phyloP scores from a whole-genome alignment of 176 grass and related monocot genomes.

The Oropetium thomaeum region DNA sequence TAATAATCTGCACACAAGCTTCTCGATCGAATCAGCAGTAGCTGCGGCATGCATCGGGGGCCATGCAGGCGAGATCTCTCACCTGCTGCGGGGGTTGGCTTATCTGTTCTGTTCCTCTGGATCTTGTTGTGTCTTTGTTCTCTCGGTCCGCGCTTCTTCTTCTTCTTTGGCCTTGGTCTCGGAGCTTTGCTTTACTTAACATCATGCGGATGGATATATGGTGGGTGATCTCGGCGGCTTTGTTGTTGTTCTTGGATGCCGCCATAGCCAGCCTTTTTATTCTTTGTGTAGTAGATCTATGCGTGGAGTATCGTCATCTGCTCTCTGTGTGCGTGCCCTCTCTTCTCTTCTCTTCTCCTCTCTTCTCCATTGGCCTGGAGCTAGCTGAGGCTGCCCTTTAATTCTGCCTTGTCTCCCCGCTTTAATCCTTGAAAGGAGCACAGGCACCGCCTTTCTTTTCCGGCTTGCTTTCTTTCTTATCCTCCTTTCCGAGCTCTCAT shows the following conservation, averaged over 20 bases:
- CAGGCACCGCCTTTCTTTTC: constrained; percentile 56
- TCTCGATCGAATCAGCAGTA: constrained; percentile 10
- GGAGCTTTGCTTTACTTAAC: constrained; percentile 28
- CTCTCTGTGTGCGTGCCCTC: constrained; percentile 42
- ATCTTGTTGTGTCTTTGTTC: constrained; percentile 38
- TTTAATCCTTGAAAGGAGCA: constrained; percentile 98
- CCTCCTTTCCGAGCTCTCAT: constrained; percentile 39
- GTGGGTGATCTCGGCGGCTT: constrained; percentile 10
- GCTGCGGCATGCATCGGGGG: neutral
- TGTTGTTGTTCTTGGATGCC: constrained; percentile 35
- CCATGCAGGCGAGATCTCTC: constrained; percentile 34
- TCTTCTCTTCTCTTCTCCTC: constrained; percentile 69
- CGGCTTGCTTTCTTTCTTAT: constrained; percentile 55
- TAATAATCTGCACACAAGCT: constrained; percentile 9
- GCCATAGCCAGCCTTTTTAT: constrained; percentile 55
- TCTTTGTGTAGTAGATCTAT: constrained; percentile 58
- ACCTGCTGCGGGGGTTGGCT: constrained; percentile 14
- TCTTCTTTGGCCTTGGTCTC: constrained; percentile 29
- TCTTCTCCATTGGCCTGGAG: constrained; percentile 68
- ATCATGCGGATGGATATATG: too few relatives aligned
- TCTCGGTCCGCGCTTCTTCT: constrained; percentile 21
- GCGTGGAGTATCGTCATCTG: constrained; percentile 34
- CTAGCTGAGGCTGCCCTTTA: constrained; percentile 61
- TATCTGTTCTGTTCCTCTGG: constrained; percentile 27
- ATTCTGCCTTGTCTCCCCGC: constrained; percentile 57